phyloP scores from a whole-genome alignment of 164 flowering plant genomes.

The Pachysandra terminalis region DNA sequence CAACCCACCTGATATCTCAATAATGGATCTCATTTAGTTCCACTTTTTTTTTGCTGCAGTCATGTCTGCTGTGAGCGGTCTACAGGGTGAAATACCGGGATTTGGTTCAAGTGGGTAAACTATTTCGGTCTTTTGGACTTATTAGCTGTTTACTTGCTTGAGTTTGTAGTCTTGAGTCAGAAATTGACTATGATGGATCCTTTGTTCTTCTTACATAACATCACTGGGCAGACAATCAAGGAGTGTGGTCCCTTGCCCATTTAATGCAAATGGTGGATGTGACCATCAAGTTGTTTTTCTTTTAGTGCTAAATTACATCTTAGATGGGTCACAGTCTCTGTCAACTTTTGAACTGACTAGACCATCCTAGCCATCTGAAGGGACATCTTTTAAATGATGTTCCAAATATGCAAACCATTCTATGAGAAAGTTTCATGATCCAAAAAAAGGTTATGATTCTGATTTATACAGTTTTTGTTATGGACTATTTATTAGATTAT shows the following conservation, averaged over 20 bases:
- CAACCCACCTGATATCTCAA: background rate
- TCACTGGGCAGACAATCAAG: background rate
- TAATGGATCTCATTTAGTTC: constrained; percentile 2
- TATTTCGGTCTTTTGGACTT: constrained; percentile 5
- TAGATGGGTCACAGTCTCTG: background rate
- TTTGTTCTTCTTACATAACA: background rate
- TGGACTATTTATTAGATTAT: background rate
- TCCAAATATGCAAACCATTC: background rate
- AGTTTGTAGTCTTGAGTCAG: background rate
- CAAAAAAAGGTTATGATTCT: background rate
- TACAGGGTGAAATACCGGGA: constrained; percentile 71
- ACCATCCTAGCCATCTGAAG: background rate
- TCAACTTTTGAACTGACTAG: background rate
- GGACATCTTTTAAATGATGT: background rate
- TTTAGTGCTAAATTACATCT: background rate
- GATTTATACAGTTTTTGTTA: background rate
- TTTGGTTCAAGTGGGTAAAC: constrained; percentile 68
- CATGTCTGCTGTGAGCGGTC: constrained; percentile 96
- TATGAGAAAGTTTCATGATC: background rate
- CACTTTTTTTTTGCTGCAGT: constrained; percentile 49
- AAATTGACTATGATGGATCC: background rate
- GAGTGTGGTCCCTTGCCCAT: background rate
- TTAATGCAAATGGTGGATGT: background rate
- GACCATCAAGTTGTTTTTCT: background rate
- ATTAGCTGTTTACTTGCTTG: background rate